Evolutionary conservation across 1,139 yeast species (phyloP).

Genomic region (Kazachstania sp.): DNA sequence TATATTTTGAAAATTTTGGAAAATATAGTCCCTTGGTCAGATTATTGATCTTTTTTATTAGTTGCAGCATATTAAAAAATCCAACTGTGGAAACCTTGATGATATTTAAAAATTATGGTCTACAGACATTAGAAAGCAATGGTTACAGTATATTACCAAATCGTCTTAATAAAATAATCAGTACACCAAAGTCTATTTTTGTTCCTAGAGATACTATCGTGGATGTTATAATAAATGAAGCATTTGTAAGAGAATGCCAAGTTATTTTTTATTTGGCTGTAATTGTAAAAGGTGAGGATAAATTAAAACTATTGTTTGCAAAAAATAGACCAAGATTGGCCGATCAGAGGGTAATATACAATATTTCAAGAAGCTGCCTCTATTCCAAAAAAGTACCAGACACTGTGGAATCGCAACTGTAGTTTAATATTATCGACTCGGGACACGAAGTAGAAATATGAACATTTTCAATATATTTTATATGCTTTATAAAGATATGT

Average conservation of each 20-base stretch:
- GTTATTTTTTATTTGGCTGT: constrained; percentile 55
- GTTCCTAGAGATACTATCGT: constrained; percentile 46
- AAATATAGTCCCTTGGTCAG: neutral
- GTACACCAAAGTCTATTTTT: constrained; percentile 30
- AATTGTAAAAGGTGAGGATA: constrained; percentile 34
- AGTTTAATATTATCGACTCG: neutral
- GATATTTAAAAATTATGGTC: constrained; percentile 28
- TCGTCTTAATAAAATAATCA: constrained; percentile 7
- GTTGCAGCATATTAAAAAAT: constrained; percentile 10
- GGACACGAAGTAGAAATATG: too few species aligned
- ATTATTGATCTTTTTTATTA: neutral
- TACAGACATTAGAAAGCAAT: constrained; percentile 23
- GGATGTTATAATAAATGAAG: constrained; percentile 61
- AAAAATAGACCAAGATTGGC: constrained; percentile 13
- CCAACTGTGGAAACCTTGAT: constrained; percentile 24
- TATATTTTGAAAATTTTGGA: neutral
- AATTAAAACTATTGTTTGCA: constrained; percentile 33
- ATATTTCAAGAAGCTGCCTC: constrained; percentile 17
- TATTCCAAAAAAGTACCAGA: constrained; percentile 7
- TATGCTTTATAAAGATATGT: neutral
- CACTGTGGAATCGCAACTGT: neutral
- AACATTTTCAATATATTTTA: neutral
- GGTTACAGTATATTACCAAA: constrained; percentile 22
- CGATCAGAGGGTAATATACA: constrained; percentile 16
- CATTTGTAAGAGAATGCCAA: constrained; percentile 48